Evolutionary conservation across 208 protist species (phyloP), one percentile per base, ranked within the genome.

Genomic region (Kentomonas sorsogonicus): DNA sequence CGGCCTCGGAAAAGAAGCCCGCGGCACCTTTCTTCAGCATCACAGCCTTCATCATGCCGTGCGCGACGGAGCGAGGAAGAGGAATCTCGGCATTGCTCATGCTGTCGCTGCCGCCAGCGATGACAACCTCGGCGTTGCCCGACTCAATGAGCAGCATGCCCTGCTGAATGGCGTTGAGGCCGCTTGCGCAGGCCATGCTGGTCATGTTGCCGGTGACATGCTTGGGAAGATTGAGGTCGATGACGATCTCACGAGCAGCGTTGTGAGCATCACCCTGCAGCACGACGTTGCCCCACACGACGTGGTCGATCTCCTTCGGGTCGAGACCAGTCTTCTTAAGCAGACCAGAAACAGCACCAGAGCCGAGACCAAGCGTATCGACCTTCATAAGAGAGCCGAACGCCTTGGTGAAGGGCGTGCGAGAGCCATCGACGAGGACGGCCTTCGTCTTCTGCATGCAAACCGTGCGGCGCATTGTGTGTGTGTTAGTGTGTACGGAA

Each of bases 241-340:
- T 82, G 2, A 87, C 74, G 40, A 95, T 92, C 59, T 95, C 86
- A 23, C 86, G 59, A 15, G 83, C 89, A 44, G 80, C 79, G 57
- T 95, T 95, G 34, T 82, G 84, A 0, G 79, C 72, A 47, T 60
- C 65, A 20, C 74, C 74, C 38, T 93, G 81, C 13, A 93, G 46
- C 25, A 93, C 89, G n/a, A 95, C 89, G 46, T 92, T 94, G 11
- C 86, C 89, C 89, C 86, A 94, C 23, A 93, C 76, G 26, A 95
- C 76, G 56, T 93, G 79, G 41, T 95, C 67, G 48, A 95, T 64
- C 27, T 89, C 64, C 4, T 69, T 60, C 0, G 89, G 86, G 54
- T 89, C 73, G 9, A 95, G 52, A 25, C 84, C 79, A 9, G 72
- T 77, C 26, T 86, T 83, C 18, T 76, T 66, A 26, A 95, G 48